Base-by-base conservation (phyloP, 2,329 filamentous ascomycete genomes). In the Ceratocystis ficicola region DNA sequence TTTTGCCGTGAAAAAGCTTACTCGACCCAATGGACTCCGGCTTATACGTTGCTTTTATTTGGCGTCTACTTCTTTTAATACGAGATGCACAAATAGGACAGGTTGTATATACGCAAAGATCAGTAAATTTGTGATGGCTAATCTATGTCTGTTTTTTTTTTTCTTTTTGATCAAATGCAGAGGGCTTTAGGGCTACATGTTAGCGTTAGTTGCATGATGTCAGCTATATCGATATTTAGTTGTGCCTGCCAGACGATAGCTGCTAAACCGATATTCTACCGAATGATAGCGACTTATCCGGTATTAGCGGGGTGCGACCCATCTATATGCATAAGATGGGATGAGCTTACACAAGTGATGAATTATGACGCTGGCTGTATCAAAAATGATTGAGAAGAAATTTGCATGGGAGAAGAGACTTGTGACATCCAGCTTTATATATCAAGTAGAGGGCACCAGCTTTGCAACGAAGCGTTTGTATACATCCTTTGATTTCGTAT, bases 311-410 rank as follows among this genome's bases (percentile, higher is more conserved):
- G 65, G 65, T 64, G 50, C 1, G 10, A 4, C 30, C 28, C 52
- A 44, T 22, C 17, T 66, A 66, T 6, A 59, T 66, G 41, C 62
- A 66, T 66, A 63, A 20, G 20, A n/a, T 36, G 25, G 30, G 17
- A 48, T 3, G 41, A 50, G 55, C 22, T 20, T 17, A 52, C 62
- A 30, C 41, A 64, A 57, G 41, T 64, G 55, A 64, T 57, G 22
- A 65, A 67, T 64, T 67, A 64, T 66, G 64, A 66, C 55, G 64
- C 48, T 52, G 44, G 17, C 22, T 62, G 64, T 28, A 66, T 66
- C 62, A 61, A 28, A 8, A 44, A 55, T 66, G 48, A 63, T 44
- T 28, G 30, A 28, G 6, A 20, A 59, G 50, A 22, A 55, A 22
- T 57, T 32, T 44, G 25, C n/a, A 41, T 32, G 50, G 32, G 44